Percentiles rank a stretch among this genome's conserved stretches.
phyloP scores from a whole-genome alignment of 345 rosid species.

The Populus tremula region DNA sequence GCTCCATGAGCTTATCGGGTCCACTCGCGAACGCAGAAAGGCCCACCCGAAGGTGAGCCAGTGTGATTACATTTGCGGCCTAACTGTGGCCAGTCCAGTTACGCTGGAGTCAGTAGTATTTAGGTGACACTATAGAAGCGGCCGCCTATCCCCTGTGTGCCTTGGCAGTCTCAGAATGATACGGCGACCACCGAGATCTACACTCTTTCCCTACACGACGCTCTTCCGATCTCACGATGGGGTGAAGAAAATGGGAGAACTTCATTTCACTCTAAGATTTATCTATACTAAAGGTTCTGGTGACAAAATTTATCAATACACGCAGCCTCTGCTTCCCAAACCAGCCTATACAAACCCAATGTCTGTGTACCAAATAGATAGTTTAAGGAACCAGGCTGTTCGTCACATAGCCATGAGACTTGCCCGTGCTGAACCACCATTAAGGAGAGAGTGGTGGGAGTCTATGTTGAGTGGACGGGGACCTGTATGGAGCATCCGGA shows the following conservation, averaged over 20 bases:
- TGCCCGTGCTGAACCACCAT: constrained; percentile 43
- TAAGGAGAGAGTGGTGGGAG: constrained; percentile 56
- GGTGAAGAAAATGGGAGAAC: constrained; percentile 51
- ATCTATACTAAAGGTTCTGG: constrained; percentile 27
- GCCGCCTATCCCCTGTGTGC: too few relatives aligned
- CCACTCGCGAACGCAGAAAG: too few relatives aligned
- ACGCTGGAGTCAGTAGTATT: too few relatives aligned
- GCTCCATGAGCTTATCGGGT: too few relatives aligned
- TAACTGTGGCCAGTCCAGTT: too few relatives aligned
- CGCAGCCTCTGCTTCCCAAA: constrained; percentile 44
- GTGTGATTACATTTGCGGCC: too few relatives aligned
- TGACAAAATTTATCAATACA: constrained; percentile 36
- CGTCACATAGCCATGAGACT: constrained; percentile 28
- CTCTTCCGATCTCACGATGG: too few relatives aligned
- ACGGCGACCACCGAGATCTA: too few relatives aligned
- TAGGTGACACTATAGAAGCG: too few relatives aligned
- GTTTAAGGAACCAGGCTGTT: constrained; percentile 47
- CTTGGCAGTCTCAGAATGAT: too few relatives aligned
- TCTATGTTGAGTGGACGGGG: constrained; percentile 42
- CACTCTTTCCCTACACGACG: too few relatives aligned
- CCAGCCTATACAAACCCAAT: constrained; percentile 43
- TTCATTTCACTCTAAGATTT: constrained; percentile 50
- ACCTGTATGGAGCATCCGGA: constrained; percentile 46
- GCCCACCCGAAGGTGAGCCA: too few relatives aligned
- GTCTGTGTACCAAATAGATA: constrained; percentile 39